Base-by-base conservation (phyloP, 805 yeast species). In the Candida methanosorbosa region DNA sequence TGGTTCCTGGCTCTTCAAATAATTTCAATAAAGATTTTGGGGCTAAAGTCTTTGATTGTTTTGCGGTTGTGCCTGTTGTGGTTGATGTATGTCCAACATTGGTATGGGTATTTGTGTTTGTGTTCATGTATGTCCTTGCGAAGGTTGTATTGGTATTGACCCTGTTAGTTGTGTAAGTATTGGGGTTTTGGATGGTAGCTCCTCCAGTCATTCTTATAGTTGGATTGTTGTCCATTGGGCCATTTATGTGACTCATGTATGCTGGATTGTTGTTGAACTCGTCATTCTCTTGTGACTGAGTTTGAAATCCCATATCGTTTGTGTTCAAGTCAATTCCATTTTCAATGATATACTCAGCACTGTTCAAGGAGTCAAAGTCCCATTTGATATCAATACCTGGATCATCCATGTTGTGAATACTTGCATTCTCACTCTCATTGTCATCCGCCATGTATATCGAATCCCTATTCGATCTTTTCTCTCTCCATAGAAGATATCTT, bases 341-440 rank as follows among this genome's bases (percentile, higher is more conserved):
- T 33, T 80, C 87, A 32, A 81, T 56, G 23, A 82, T 77, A 51
- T 81, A 82, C 42, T 82, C 90, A 23, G 75, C 68, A 28, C 81
- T 72, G 49, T 81, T 78, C 36, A 84, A 59, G 1, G 92, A 81
- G 54, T 86, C 95, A 49, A 86, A 86, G 58, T 86, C 95, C 96
- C 95, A 86, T 52, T 81, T 79, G 17, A 81, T 75, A 38, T 68
- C 75, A 16, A 59, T 52, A 30, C 56, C 56, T 25, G 37, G 44
- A 25, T 48, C 56, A 34, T 54, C 58, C 11, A 39, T 8, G 34
- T 45, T 42, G 27, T 41, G 30, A n/a, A 43, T 35, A 36, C 43
- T 46, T 4, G 26, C 26, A 25, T 26, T 35, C 17, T 23, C 27
- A 16, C 33, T 29, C 29, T 46, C 68, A 33, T 55, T 65, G 18